Evolutionary conservation across 2,329 filamentous ascomycete genomes (phyloP).

Genomic region (Fusarium verticillioides): DNA sequence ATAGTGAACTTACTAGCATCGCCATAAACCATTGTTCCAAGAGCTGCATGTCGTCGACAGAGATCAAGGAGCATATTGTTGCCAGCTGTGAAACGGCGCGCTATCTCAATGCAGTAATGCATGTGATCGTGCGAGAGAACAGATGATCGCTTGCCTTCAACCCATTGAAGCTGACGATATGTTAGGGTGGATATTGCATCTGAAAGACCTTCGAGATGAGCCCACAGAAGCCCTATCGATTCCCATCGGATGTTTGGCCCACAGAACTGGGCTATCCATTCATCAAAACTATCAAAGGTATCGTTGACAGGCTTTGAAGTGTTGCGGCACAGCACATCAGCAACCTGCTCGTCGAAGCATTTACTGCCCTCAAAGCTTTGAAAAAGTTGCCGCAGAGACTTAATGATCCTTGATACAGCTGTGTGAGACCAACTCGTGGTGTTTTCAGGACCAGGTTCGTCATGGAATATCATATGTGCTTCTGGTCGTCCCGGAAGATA

Average conservation of each 20-base stretch:
- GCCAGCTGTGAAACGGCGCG: constrained; percentile 41
- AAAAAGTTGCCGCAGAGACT: constrained; percentile 49
- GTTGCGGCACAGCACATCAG: constrained; percentile 52
- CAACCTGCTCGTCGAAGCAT: constrained; percentile 50
- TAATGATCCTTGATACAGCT: constrained; percentile 47
- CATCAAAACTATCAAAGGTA: constrained; percentile 46
- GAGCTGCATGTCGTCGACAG: constrained; percentile 46
- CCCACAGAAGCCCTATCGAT: constrained; percentile 54
- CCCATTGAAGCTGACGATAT: constrained; percentile 17
- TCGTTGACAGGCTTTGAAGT: constrained; percentile 52
- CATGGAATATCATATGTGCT: constrained; percentile 25
- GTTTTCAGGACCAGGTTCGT: constrained; percentile 8
- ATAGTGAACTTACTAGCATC: constrained; percentile 52
- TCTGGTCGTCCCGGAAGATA: constrained; percentile 24
- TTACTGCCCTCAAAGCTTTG: constrained; percentile 42
- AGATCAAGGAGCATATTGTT: constrained; percentile 55
- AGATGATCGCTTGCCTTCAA: background rate
- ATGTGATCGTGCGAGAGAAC: constrained; percentile 20
- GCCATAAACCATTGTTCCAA: constrained; percentile 53
- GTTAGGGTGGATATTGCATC: constrained; percentile 24
- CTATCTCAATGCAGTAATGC: constrained; percentile 49
- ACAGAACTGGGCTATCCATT: constrained; percentile 54
- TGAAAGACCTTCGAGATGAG: constrained; percentile 28
- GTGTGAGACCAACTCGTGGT: constrained; percentile 48
- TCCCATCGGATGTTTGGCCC: constrained; percentile 57